Base-by-base conservation (phyloP, 164 flowering plant genomes). In the Tetrastigma voinierianum region DNA sequence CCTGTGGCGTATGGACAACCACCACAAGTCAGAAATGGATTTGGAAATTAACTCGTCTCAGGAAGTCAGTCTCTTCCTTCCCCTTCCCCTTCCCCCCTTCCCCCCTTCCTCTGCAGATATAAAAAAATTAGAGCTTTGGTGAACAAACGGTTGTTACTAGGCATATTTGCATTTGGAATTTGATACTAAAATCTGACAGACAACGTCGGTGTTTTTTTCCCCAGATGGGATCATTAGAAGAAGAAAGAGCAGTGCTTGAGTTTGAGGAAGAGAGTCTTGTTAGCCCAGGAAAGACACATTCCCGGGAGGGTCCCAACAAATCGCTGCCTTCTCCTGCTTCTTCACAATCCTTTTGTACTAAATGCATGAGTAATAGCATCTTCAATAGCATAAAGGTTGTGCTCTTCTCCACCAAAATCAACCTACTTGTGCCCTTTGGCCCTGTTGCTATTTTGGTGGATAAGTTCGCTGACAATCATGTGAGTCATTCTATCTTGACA, bases 211-310 rank as follows among this genome's bases (percentile, higher is more conserved):
- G 61, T 53, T n/a, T n/a, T n/a, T n/a, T n/a, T 70, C n/a, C 19
- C 32, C 74, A 77, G 77, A 69, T 72, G 74, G 80, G 61, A 46
- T 52, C 71, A 13, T 1, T 68, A 51, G 67, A 60, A 1, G n/a
- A n/a, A n/a, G 65, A 46, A 23, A 71, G 52, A 54, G n/a, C 74
- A 17, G 61, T 40, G 10, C 51, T 67, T 16, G 68, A 72, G 59
- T 61, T 64, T 62, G 74, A 67, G 59, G 73, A 70, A 14, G 61
- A 67, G 64, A 63, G 57, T 54, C 65, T 69, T 6, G 43, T 49
- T 12, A 52, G 32, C 44, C 61, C 73, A 20, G 62, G 25, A 18
- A 76, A 67, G 64, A 51, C 58, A 9, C 23, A 25, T 66, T 51
- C 76, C 17, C 24, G 51, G 18, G 67, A 69, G 14, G 57, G 40